These are phyloP conservation scores for Melastoma candidum DNA, from an alignment of 441 rosid genomes.

Conservation along the genomic window DNA sequence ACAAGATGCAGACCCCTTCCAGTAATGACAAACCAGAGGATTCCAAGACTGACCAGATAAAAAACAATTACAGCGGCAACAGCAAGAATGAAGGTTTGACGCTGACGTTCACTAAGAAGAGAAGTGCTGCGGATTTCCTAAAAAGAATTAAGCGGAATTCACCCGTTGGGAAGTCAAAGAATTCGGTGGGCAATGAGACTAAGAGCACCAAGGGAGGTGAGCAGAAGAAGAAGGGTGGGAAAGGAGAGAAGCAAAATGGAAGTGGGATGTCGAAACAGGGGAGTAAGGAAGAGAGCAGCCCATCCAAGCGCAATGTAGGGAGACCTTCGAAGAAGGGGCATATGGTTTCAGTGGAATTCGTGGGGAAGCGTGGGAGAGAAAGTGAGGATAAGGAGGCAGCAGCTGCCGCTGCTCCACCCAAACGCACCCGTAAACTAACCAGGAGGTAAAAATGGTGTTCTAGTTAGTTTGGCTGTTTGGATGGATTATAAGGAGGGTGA, in stretches of 20 bases:
- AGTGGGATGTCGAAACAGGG: constrained; percentile 22
- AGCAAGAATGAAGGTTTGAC: background rate
- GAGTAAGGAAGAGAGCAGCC: constrained; percentile 32
- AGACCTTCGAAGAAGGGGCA: constrained; percentile 36
- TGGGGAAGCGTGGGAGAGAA: constrained; percentile 37
- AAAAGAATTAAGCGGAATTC: constrained; percentile 52
- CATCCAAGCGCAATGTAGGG: constrained; percentile 32
- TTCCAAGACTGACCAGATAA: constrained; percentile 31
- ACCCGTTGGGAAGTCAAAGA: constrained; percentile 25
- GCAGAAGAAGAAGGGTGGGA: constrained; percentile 25
- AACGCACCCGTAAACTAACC: constrained; percentile 33
- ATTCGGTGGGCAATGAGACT: constrained; percentile 1
- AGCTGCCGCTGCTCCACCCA: constrained; percentile 9
- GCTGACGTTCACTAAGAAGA: constrained; percentile 33
- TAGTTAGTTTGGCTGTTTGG: no score
- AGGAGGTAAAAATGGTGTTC: constrained; percentile 22
- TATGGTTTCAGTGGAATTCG: constrained; percentile 8
- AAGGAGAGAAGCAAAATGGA: constrained; percentile 21
- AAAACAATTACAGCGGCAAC: constrained; percentile 12
- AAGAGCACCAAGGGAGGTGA: constrained; percentile 15
- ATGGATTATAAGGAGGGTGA: no score
- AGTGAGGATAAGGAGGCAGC: constrained; percentile 20
- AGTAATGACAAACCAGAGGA: constrained; percentile 24
- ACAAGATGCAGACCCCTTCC: constrained; percentile 20
- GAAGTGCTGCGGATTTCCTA: constrained; percentile 54